phyloP scores from a whole-genome alignment of 768 basidiomycete species.

The Termitomyces sp. region DNA sequence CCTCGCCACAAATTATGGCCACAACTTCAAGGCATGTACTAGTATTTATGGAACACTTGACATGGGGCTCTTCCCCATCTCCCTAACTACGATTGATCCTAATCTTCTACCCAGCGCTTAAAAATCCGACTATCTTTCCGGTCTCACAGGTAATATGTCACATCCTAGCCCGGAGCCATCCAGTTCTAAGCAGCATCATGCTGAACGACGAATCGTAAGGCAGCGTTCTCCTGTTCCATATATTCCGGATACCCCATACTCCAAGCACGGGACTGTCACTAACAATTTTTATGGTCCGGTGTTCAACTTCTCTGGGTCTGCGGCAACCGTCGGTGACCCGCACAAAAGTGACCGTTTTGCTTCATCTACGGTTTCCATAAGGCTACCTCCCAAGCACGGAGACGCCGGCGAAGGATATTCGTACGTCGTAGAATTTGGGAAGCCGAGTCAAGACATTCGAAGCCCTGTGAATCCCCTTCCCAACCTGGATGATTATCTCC shows the following conservation, averaged over 20 bases:
- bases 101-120: not conserved
- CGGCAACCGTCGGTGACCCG: not conserved
- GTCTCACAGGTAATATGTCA: not conserved
- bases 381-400: not conserved
- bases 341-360: too few relatives aligned
- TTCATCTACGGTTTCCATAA: not conserved
- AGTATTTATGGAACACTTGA: not conserved
- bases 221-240: too few relatives aligned
- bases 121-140: not conserved
- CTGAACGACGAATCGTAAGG: not conserved
- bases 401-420: not conserved
- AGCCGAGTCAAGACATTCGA: not conserved
- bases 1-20: not conserved
- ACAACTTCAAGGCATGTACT: not conserved
- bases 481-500: not conserved
- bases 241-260: too few relatives aligned
- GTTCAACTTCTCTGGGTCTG: not conserved
- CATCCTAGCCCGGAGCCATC: too few relatives aligned
- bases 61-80: too few relatives aligned
- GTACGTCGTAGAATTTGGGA: not conserved
- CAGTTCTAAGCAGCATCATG: too few relatives aligned
- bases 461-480: too few relatives aligned
- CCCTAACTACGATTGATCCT: not conserved
- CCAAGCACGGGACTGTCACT: too few relatives aligned
- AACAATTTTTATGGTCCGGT: conserved; percentile 1